Base-by-base conservation (phyloP, 1,284 basidiomycete genomes). In the Malassezia brasiliensis region DNA sequence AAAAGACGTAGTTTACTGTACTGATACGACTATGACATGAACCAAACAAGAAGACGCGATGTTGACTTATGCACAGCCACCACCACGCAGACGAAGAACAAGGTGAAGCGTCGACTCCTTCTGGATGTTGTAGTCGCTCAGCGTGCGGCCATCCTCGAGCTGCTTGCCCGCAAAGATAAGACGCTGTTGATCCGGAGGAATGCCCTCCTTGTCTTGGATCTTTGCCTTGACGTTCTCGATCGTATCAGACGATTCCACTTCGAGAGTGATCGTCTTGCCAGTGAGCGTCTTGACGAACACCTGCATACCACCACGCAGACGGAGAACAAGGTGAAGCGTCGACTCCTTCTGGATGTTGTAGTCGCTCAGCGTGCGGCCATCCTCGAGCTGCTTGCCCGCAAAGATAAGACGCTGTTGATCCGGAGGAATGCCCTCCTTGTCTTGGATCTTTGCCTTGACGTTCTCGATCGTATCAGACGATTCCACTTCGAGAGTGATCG, bases 341-440 rank as follows among this genome's bases (percentile, higher is more conserved):
- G 64, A 63, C 63, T 73, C 67, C 75, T 94, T 94, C 75, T 96
- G 91, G 71, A 77, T 81, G 76, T 96, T 96, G 75, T 86, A 81
- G 55, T 77, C 77, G 51, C 74, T 74, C 45, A 78, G 71, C 25
- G 77, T 77, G 31, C 77, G 69, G 32, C 77, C 77, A 59, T 78
- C 77, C 63, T 78, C 77, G 47, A 96, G 86, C 79, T 96, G 91
- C 81, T 96, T 96, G 69, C 91, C 91, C 52, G 91, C 91, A 76
- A 96, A 96, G 81, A 96, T 94, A 76, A 96, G 79, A 67, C 91
- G 89, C 77, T 96, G 91, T 79, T 96, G 90, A 79, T 94, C 90
- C 66, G 88, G 88, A 55, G 88, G 87, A 60, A 91, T 91, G 31
- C 88, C 78, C 66, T 80, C 79, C 75, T 80, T 79, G 72, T 79